phyloP scores from a whole-genome alignment of 371 early-diverging fungal species.

The Apophysomyces sp. region DNA sequence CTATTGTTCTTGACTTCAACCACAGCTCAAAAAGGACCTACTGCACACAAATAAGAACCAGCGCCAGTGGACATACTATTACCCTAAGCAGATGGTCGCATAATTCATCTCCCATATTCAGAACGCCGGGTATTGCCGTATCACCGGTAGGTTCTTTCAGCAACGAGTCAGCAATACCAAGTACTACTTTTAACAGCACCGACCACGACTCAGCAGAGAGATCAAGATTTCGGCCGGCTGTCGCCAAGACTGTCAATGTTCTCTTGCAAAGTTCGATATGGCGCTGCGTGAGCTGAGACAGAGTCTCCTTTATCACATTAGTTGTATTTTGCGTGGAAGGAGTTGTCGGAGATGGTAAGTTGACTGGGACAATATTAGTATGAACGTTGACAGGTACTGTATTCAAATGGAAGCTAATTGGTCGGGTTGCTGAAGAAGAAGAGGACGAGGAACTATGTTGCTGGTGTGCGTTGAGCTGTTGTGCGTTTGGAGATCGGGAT shows the following conservation, averaged over 20 bases:
- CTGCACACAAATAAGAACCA: background rate
- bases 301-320: constrained; percentile 27
- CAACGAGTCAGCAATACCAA: constrained; percentile 71
- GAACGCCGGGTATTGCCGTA: constrained; percentile 31
- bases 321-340: constrained; percentile 4
- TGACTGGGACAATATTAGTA: constrained; percentile 15
- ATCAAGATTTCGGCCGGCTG: constrained; percentile 63
- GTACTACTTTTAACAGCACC: constrained; percentile 70
- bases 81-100: constrained; percentile 72
- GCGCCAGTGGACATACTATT: constrained; percentile 3
- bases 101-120: constrained; percentile 73
- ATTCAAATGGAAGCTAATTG: constrained; percentile 20
- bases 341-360: constrained; percentile 7
- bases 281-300: constrained; percentile 44
- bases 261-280: constrained; percentile 77
- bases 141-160: constrained; percentile 54
- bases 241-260: constrained; percentile 62
- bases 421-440: constrained; percentile 1
- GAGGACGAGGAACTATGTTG: background rate
- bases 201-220: constrained; percentile 76
- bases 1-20: constrained; percentile 63
- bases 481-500: constrained; percentile 18
- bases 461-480: background rate
- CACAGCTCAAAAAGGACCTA: constrained; percentile 72
- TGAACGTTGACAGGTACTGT: constrained; percentile 27